Evolutionary conservation across 1,284 basidiomycete species (phyloP).

Genomic region (Ceratobasidium sp.): DNA sequence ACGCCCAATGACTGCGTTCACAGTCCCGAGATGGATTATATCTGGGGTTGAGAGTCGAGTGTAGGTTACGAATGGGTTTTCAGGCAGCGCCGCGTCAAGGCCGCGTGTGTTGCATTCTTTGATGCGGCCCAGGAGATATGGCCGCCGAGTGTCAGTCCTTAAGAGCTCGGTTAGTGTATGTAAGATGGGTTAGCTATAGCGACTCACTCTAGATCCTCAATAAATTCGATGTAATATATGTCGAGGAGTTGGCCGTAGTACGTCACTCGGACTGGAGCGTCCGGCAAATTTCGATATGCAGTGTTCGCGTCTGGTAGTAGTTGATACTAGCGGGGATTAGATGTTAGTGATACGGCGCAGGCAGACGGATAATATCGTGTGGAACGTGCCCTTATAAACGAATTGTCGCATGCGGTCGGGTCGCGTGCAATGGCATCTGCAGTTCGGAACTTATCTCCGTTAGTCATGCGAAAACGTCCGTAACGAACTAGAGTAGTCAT

Average conservation of each 20-base stretch:
- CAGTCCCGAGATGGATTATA: slow-evolving; percentile 11
- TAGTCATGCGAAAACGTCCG: neutral
- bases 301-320: slow-evolving; percentile 17
- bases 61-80: slow-evolving; percentile 15
- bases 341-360: neutral
- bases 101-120: slow-evolving; percentile 5
- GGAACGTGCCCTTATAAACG: slow-evolving; percentile 22
- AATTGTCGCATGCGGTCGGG: slow-evolving; percentile 4
- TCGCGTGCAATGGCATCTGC: neutral
- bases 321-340: slow-evolving; percentile 11
- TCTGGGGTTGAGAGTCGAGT: neutral
- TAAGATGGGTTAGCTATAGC: neutral
- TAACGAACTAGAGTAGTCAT: neutral
- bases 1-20: neutral
- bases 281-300: neutral
- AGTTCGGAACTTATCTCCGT: slow-evolving; percentile 5
- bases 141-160: neutral
- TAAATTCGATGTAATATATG: slow-evolving; percentile 5
- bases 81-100: neutral
- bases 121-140: slow-evolving; percentile 18
- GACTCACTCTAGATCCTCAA: slow-evolving; percentile 5
- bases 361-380: neutral
- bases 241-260: slow-evolving; percentile 15
- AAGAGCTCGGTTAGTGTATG: neutral
- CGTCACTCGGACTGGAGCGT: neutral